Percentiles rank a stretch among this genome's conserved stretches.
These are phyloP conservation scores for Linnemannia elongata DNA, from an alignment of 192 early-diverging fungal species.

Conservation along the genomic window DNA sequence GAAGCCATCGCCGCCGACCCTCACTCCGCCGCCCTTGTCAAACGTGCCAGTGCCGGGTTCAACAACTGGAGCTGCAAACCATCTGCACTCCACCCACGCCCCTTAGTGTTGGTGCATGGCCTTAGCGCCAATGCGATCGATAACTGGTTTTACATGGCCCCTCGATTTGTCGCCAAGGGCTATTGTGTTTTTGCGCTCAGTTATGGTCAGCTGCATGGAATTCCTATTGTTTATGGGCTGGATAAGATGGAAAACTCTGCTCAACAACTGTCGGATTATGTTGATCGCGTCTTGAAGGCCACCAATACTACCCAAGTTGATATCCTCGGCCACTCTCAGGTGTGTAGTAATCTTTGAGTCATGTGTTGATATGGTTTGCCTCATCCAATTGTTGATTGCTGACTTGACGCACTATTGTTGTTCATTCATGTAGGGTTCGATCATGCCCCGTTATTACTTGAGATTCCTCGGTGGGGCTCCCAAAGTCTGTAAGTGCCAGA, in stretches of 20 bases:
- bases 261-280: conserved; percentile 22
- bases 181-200: conserved; percentile 22
- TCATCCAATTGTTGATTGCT: neutral
- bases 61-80: conserved; percentile 33
- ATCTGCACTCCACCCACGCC: neutral
- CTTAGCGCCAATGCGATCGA: neutral
- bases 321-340: conserved; percentile 23
- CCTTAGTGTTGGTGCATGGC: conserved; percentile 31
- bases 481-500: conserved; percentile 10
- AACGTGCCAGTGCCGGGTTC: neutral
- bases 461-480: conserved; percentile 21
- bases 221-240: conserved; percentile 13
- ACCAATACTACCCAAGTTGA: conserved; percentile 13
- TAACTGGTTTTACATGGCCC: conserved; percentile 30
- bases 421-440: conserved; percentile 1
- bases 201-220: conserved; percentile 15
- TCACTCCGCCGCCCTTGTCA: neutral
- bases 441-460: conserved; percentile 36
- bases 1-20: neutral
- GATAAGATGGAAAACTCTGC: conserved; percentile 25
- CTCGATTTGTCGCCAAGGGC: conserved; percentile 8
- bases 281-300: conserved; percentile 24
- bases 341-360: neutral
- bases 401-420: neutral
- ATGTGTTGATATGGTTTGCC: neutral